Conservation (phyloP, 352 stramenopile species). For the Phytophthora kernoviae region DNA sequence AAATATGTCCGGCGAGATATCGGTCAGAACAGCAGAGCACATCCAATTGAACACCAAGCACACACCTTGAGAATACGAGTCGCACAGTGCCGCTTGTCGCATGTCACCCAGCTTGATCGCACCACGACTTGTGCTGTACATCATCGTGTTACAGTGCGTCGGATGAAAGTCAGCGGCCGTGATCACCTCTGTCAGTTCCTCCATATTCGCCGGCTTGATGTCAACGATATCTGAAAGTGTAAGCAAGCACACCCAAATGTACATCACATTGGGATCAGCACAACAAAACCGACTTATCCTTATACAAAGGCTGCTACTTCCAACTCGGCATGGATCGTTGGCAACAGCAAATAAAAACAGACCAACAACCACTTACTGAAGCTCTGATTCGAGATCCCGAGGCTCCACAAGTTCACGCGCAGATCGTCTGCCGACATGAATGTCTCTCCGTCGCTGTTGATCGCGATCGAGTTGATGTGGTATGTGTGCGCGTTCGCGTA, state of each 20-base stretch:
- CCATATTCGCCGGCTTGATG: slow-evolving; percentile 97
- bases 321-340: too few relatives aligned
- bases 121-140: slow-evolving; percentile 94
- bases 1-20: background rate
- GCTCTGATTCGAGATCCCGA: slow-evolving; percentile 89
- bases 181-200: slow-evolving; percentile 97
- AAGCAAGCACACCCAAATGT: slow-evolving; percentile 3
- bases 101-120: slow-evolving; percentile 94
- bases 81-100: slow-evolving; percentile 88
- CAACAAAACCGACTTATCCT: too few relatives aligned
- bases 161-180: slow-evolving; percentile 95
- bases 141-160: slow-evolving; percentile 93
- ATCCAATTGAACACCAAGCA: background rate
- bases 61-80: slow-evolving; percentile 77
- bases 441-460: slow-evolving; percentile 94
- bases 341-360: background rate
- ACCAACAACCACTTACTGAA: slow-evolving; percentile 71
- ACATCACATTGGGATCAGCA: slow-evolving; percentile 1
- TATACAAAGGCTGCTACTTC: too few relatives aligned
- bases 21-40: too few relatives aligned
- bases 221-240: slow-evolving; percentile 91
- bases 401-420: slow-evolving; percentile 96
- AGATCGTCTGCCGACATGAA: slow-evolving; percentile 97
- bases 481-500: slow-evolving; percentile 96
- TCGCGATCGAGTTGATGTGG: slow-evolving; percentile 96